Percentiles rank a stretch among this genome's conserved stretches.
Evolutionary conservation across 768 basidiomycete genomes (phyloP).

Genomic region (Trametes sanguinea): DNA sequence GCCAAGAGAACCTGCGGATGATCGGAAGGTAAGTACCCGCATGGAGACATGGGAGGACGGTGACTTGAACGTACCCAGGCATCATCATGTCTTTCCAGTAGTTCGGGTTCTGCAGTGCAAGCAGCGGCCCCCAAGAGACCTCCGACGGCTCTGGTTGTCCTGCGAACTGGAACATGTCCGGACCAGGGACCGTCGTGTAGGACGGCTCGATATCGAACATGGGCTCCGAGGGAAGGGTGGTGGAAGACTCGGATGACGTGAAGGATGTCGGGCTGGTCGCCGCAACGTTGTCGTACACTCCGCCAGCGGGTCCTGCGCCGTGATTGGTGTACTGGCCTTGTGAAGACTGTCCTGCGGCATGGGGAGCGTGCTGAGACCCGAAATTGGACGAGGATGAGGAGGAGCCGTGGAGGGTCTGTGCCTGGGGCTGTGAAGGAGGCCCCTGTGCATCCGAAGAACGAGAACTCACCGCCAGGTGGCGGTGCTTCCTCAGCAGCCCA

Average conservation of each 20-base stretch:
- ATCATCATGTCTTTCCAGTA: slow-evolving; percentile 87
- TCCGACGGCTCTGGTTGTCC: slow-evolving; percentile 37
- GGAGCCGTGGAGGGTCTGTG: slow-evolving; percentile 10
- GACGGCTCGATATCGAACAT: slow-evolving; percentile 42
- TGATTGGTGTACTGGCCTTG: slow-evolving; percentile 4
- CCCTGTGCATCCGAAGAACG: slow-evolving; percentile 32
- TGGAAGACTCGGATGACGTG: slow-evolving; percentile 12
- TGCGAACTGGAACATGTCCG: slow-evolving; percentile 23
- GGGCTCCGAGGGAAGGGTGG: slow-evolving; percentile 19
- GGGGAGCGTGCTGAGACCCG: neutral
- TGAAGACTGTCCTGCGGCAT: neutral
- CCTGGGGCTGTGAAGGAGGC: slow-evolving; percentile 19
- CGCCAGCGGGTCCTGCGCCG: neutral
- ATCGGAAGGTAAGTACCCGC: neutral
- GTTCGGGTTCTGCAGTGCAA: slow-evolving; percentile 65
- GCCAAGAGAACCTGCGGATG: slow-evolving; percentile 20
- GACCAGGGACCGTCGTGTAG: slow-evolving; percentile 42
- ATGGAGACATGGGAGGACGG: neutral
- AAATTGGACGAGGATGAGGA: neutral
- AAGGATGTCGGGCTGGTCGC: slow-evolving; percentile 19
- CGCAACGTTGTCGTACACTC: slow-evolving; percentile 8
- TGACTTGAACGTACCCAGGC: slow-evolving; percentile 59
- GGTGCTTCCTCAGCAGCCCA: slow-evolving; percentile 66
- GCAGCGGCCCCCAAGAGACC: slow-evolving; percentile 70
- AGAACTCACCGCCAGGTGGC: slow-evolving; percentile 63